Percentiles rank a stretch among this genome's conserved stretches.
These are phyloP conservation scores for Pestalotiopsis sp. DNA, from an alignment of 2,329 filamentous ascomycete genomes.

Conservation along the genomic window DNA sequence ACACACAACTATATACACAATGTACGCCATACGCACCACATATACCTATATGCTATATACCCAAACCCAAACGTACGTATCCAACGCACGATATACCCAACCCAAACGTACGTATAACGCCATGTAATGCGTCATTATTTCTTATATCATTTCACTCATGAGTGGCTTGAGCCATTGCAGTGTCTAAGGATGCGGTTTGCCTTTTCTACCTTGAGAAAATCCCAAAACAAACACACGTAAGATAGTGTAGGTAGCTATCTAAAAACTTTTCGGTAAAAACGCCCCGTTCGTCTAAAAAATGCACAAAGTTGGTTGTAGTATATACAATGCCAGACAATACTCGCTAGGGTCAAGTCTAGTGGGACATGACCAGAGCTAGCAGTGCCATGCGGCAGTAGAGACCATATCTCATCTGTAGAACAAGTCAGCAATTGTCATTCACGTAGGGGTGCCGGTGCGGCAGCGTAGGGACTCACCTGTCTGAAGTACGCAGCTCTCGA, in stretches of 20 bases:
- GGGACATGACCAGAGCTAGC: constrained; percentile 84
- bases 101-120: constrained; percentile 15
- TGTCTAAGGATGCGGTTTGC: constrained; percentile 28
- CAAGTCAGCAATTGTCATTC: constrained; percentile 39
- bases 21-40: not conserved
- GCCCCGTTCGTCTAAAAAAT: constrained; percentile 12
- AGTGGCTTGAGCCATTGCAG: constrained; percentile 27
- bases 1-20: constrained; percentile 4
- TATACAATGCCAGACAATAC: constrained; percentile 7
- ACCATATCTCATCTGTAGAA: constrained; percentile 85
- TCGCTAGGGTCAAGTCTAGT: constrained; percentile 18
- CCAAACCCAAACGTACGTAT: constrained; percentile 18
- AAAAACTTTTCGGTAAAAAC: constrained; percentile 14
- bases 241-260: constrained; percentile 19
- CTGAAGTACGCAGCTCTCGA: constrained; percentile 96
- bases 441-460: not conserved
- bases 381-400: constrained; percentile 98
- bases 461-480: constrained; percentile 71
- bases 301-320: constrained; percentile 7
- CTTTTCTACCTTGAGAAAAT: constrained; percentile 26
- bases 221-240: constrained; percentile 16
- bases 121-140: constrained; percentile 13
- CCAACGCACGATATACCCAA: constrained; percentile 8
- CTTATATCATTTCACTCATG: constrained; percentile 33
- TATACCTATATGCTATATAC: constrained; percentile 5